A percentile compares a stretch with the other conserved stretches of the same genome.
Conservation (phyloP, 169 alveolate genomes). For the Plasmodium knowlesi region DNA sequence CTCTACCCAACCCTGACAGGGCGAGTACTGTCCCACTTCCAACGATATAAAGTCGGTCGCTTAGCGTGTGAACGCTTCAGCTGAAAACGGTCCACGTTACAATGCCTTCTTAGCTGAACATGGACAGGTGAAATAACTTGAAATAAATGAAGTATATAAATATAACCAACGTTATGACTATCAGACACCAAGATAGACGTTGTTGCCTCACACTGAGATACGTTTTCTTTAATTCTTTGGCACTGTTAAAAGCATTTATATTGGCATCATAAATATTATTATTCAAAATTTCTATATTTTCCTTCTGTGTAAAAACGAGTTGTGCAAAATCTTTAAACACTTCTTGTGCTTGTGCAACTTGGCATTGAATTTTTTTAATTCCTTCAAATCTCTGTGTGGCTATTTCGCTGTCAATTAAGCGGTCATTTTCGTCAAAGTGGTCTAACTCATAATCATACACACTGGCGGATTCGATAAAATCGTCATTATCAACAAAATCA, state of each 20-base stretch:
- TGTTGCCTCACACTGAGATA: constrained; percentile 64
- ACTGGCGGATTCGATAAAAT: constrained; percentile 68
- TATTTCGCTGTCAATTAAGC: constrained; percentile 59
- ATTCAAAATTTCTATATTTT: constrained; percentile 50
- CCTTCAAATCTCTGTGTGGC: constrained; percentile 53
- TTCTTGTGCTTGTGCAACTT: constrained; percentile 76
- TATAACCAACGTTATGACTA: constrained; percentile 24
- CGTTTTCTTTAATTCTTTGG: constrained; percentile 71
- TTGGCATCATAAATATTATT: constrained; percentile 66
- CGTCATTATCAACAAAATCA: constrained; percentile 49
- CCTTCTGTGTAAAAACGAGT: constrained; percentile 72
- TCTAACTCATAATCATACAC: constrained; percentile 70
- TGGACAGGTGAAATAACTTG: constrained; percentile 38
- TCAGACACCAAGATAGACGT: constrained; percentile 56
- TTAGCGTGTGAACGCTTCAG: not conserved
- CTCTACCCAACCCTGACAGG: not conserved
- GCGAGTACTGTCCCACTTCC: not conserved
- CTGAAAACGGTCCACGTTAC: not conserved
- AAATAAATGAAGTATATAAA: constrained; percentile 65
- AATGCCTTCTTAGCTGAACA: not conserved
- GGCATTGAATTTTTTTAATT: constrained; percentile 72
- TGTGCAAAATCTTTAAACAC: constrained; percentile 72
- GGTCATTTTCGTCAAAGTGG: constrained; percentile 66
- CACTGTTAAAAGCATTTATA: constrained; percentile 49
- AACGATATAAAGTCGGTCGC: not conserved